Base-by-base conservation (phyloP, 495 filamentous ascomycete genomes). In the Aspergillus asperescens region DNA sequence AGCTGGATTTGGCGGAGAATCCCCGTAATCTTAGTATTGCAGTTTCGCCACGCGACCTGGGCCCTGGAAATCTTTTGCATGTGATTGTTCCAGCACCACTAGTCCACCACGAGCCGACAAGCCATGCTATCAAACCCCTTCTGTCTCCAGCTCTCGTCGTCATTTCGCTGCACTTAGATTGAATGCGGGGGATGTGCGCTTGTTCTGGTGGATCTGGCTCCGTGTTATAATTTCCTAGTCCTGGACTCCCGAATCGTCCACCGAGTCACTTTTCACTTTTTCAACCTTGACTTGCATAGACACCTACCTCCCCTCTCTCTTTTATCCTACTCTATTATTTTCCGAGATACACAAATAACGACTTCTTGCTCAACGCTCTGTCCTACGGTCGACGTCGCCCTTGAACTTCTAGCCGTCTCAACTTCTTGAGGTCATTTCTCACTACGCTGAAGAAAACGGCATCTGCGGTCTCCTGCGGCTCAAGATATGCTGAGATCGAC, bases 21-120 rank as follows among this genome's bases (percentile, higher is more conserved):
- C 20, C 0, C 7, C 1, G 65, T 66, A 67, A 57, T 60, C 65
- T 54, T 59, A 44, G 70, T 73, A 69, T 46, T 45, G 20, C 38
- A 39, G 47, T 68, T 69, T 72, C 69, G 65, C 69, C 66, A 71
- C 66, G 66, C 66, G 66, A 71, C 63, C 62, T 42, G 28, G 39
- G 37, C n/a, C n/a, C 49, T 39, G 28, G 18, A 49, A 46, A 31
- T 13, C 34, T 46, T 66, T 74, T 69, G 63, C 71, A 74, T 74
- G 71, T 74, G 71, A 74, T 72, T 51, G 48, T 44, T 51, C 54
- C 55, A 9, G 59, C 57, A 60, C 38, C 42, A n/a, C n/a, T n/a
- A n/a, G n/a, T n/a, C n/a, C n/a, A 48, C 56, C 55, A 53, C 56
- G 34, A 35, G 49, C 18, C 34, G 48, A 34, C 7, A 41, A 41